Percentiles rank a stretch among this genome's conserved stretches.
phyloP scores from a whole-genome alignment of 768 basidiomycete species.

The Kwoniella sp. region DNA sequence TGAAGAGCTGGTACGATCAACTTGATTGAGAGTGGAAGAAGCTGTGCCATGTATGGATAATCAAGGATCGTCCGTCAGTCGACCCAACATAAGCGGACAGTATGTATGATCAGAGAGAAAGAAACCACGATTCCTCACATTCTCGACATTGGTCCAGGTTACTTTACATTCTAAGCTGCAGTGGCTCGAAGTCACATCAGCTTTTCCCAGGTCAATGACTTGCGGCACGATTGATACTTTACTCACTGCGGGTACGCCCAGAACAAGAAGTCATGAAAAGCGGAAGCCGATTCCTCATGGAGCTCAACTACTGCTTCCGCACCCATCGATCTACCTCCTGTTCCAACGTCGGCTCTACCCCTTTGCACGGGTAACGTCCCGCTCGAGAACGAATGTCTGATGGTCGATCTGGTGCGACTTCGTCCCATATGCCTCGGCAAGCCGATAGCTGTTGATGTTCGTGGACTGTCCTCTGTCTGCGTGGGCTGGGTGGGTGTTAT shows the following conservation, averaged over 20 bases:
- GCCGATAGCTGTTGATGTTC: not conserved
- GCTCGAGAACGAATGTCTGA: slow-evolving; percentile 39
- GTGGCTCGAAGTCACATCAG: slow-evolving; percentile 14
- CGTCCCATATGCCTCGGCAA: not conserved
- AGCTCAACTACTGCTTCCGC: slow-evolving; percentile 83
- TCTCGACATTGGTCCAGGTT: slow-evolving; percentile 90
- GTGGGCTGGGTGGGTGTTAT: not conserved
- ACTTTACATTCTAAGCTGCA: slow-evolving; percentile 75
- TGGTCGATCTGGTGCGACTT: slow-evolving; percentile 20
- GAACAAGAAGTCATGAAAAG: slow-evolving; percentile 91
- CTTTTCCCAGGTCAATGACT: not conserved
- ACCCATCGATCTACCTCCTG: not conserved
- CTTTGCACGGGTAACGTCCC: not conserved
- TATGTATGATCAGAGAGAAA: not conserved
- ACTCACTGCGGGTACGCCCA: slow-evolving; percentile 90
- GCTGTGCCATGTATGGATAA: slow-evolving; percentile 25
- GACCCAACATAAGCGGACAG: not conserved
- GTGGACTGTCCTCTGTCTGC: too few species aligned
- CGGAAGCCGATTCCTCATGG: slow-evolving; percentile 85
- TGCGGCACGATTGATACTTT: not conserved
- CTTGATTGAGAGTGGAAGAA: slow-evolving; percentile 85
- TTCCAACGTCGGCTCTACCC: not conserved
- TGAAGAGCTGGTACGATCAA: slow-evolving; percentile 81
- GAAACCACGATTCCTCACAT: slow-evolving; percentile 58
- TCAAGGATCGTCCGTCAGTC: too few species aligned